A percentile compares a stretch with the other conserved stretches of the same genome.
These are phyloP conservation scores for Rhododendron williamsianum DNA, from an alignment of 148 eudicot species.

Conservation along the genomic window DNA sequence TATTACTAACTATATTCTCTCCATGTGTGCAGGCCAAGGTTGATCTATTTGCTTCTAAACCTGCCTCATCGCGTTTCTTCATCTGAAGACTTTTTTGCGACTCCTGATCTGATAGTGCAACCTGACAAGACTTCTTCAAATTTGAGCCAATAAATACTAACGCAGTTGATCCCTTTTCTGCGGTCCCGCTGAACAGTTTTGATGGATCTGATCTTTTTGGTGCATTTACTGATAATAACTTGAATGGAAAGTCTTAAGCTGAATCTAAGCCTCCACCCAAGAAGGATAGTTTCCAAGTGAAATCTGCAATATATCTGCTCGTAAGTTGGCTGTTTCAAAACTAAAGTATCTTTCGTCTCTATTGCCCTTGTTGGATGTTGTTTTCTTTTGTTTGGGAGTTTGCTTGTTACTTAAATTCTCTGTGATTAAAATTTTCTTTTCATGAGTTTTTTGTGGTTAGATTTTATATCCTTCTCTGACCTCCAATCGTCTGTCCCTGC, in stretches of 20 bases:
- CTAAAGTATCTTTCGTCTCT: neutral
- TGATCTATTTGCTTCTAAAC: conserved; percentile 69
- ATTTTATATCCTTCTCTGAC: neutral
- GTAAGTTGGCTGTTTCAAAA: conserved; percentile 42
- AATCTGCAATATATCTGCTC: conserved; percentile 94
- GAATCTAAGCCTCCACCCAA: conserved; percentile 47
- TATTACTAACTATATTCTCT: neutral
- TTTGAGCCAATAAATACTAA: conserved; percentile 29
- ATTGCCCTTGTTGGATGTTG: neutral
- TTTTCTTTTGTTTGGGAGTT: neutral
- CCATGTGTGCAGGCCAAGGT: conserved; percentile 43
- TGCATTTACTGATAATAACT: conserved; percentile 32
- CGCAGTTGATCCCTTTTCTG: conserved; percentile 61
- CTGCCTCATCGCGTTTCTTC: conserved; percentile 53
- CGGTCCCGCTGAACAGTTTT: conserved; percentile 65
- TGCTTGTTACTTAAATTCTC: neutral
- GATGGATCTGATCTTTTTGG: conserved; percentile 68
- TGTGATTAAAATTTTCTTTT: neutral
- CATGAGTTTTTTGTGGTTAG: neutral
- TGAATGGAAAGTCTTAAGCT: conserved; percentile 32
- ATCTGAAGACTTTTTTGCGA: conserved; percentile 66
- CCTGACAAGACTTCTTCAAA: conserved; percentile 39
- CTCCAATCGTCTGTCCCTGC: neutral
- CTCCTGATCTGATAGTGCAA: conserved; percentile 44
- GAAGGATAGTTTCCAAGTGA: conserved; percentile 66